Percentiles rank a stretch among this genome's conserved stretches.
These are phyloP conservation scores for Trypanosoma avium DNA, from an alignment of 208 protist species.

Conservation along the genomic window DNA sequence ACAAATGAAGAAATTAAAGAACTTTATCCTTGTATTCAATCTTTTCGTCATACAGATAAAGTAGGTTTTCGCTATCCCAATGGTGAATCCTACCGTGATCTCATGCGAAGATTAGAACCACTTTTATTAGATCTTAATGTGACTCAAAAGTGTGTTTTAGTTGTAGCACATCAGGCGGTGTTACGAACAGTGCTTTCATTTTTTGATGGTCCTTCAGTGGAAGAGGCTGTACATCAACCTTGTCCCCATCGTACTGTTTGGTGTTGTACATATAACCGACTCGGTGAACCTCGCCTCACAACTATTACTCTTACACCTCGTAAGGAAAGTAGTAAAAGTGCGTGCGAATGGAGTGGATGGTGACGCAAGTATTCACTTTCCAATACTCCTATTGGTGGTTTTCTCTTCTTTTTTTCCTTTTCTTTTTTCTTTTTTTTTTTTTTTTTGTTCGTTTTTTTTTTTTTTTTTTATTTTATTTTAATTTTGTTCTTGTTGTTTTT, in stretches of 20 bases:
- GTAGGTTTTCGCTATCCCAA: slow-evolving; percentile 84
- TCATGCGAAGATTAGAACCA: slow-evolving; percentile 66
- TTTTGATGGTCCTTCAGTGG: slow-evolving; percentile 61
- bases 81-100: slow-evolving; percentile 82
- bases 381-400: neutral
- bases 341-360: slow-evolving; percentile 28
- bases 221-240: slow-evolving; percentile 67
- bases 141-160: slow-evolving; percentile 50
- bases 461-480: neutral
- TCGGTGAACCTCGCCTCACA: slow-evolving; percentile 53
- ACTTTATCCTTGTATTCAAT: slow-evolving; percentile 66
- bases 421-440: neutral
- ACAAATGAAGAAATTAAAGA: slow-evolving; percentile 77
- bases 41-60: slow-evolving; percentile 70
- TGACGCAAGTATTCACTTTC: neutral
- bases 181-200: slow-evolving; percentile 78
- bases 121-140: slow-evolving; percentile 64
- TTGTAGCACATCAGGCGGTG: slow-evolving; percentile 84
- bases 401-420: slow-evolving; percentile 6
- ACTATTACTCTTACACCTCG: slow-evolving; percentile 53
- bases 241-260: slow-evolving; percentile 78
- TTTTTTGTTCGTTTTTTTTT: slow-evolving; percentile 7
- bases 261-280: slow-evolving; percentile 70
- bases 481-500: neutral
- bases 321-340: neutral